phyloP scores from a whole-genome alignment of 371 early-diverging fungal genomes.

The Haplosporangium sp. region DNA sequence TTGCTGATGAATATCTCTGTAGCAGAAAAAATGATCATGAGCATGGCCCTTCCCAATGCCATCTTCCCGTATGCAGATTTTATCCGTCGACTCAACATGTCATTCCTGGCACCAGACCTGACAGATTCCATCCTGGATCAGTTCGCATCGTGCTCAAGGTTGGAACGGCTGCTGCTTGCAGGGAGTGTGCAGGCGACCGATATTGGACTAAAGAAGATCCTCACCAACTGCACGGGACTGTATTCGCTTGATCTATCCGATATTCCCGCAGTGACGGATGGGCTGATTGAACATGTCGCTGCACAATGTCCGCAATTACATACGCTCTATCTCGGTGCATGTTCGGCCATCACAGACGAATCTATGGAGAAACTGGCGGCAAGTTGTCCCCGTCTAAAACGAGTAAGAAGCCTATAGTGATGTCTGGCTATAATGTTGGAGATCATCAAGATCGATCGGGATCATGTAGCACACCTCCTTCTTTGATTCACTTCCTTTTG shows the following conservation, averaged over 20 bases:
- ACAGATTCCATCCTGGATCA: conserved; percentile 56
- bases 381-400: conserved; percentile 27
- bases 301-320: conserved; percentile 47
- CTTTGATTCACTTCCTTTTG: background rate
- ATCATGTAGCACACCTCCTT: too few species aligned
- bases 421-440: too few species aligned
- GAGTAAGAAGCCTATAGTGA: conserved; percentile 24
- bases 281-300: conserved; percentile 38
- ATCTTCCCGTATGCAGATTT: conserved; percentile 62
- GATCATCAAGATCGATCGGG: background rate
- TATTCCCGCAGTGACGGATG: conserved; percentile 39
- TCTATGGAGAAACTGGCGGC: conserved; percentile 35
- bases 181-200: conserved; percentile 64
- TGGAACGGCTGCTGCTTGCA: conserved; percentile 70
- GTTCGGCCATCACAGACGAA: conserved; percentile 47
- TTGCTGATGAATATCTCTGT: conserved; percentile 14
- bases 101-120: conserved; percentile 60
- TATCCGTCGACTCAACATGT: conserved; percentile 72
- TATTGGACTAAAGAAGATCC: conserved; percentile 57
- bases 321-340: conserved; percentile 47
- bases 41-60: conserved; percentile 15
- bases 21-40: conserved; percentile 18
- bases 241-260: conserved; percentile 49
- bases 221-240: conserved; percentile 29
- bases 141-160: conserved; percentile 61